Conservation (phyloP, 2,329 filamentous ascomycete species). For the Paracamarosporium sp. region DNA sequence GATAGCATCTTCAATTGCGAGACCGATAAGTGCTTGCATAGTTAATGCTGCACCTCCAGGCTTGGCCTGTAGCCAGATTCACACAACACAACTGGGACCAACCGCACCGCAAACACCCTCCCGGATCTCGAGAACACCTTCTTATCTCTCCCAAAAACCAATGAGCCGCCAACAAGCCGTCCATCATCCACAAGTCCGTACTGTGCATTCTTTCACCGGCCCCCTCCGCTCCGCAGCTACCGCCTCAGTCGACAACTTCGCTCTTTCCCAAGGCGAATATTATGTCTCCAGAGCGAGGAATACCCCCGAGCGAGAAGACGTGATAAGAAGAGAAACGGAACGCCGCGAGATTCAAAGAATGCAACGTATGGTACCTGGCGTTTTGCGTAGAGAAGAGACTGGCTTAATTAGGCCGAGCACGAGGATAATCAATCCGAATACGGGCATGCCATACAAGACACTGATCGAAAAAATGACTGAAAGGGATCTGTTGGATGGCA, state of each 20-base stretch:
- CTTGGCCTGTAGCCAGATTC: not conserved
- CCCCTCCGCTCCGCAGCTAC: conserved; percentile 2
- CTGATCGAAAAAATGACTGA: not conserved
- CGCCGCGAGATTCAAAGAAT: no score
- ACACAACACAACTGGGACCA: not conserved
- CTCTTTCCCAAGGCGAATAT: conserved; percentile 10
- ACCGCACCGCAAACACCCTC: not conserved
- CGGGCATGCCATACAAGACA: not conserved
- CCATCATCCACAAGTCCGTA: not conserved
- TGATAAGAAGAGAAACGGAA: no score
- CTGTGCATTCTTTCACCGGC: not conserved
- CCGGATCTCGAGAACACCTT: not conserved
- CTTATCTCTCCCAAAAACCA: not conserved
- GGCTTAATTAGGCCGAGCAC: conserved; percentile 5
- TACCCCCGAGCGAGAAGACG: no score
- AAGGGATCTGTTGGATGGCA: not conserved
- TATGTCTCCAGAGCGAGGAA: not conserved
- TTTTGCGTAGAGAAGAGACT: not conserved
- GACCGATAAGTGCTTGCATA: not conserved
- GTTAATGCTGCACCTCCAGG: not conserved
- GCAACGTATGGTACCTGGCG: no score
- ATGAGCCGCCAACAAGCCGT: not conserved
- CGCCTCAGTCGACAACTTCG: not conserved
- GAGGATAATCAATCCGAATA: not conserved
- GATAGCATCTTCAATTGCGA: not conserved